phyloP scores from a whole-genome alignment of 2,329 filamentous ascomycete genomes.

The Ceratocystiopsis sp. region DNA sequence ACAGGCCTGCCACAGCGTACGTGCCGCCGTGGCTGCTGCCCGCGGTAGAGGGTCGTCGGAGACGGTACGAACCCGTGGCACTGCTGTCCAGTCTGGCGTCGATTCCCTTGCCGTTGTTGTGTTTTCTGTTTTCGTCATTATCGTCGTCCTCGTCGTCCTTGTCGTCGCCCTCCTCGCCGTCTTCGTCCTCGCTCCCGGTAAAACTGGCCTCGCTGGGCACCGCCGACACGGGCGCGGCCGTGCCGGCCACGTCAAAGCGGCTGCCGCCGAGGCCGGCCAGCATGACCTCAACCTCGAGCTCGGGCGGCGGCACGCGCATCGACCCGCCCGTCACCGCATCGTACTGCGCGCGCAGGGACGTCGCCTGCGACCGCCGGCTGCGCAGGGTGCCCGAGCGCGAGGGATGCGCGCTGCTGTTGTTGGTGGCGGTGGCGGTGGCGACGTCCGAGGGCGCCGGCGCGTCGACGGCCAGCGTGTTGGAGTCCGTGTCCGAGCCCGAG shows the following conservation, averaged over 20 bases:
- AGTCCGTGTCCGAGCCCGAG: background rate
- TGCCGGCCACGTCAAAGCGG: constrained; percentile 22
- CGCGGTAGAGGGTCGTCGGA: too few species aligned
- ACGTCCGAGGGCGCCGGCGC: background rate
- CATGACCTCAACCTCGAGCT: constrained; percentile 33
- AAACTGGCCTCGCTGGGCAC: constrained; percentile 26
- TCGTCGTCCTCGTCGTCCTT: constrained; percentile 2
- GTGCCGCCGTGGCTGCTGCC: too few species aligned
- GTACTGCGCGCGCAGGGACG: constrained; percentile 7
- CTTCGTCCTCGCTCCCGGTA: constrained; percentile 11
- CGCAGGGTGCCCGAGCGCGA: constrained; percentile 6
- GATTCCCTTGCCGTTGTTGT: too few species aligned
- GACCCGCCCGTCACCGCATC: constrained; percentile 11
- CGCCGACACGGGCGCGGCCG: constrained; percentile 29
- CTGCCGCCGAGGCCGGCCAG: constrained; percentile 30
- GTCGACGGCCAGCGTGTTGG: background rate
- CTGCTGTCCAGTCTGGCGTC: too few species aligned
- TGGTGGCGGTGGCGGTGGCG: background rate
- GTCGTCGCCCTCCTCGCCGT: constrained; percentile 2
- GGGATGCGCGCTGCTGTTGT: background rate
- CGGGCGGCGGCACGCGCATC: constrained; percentile 21
- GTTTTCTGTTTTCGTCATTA: constrained; percentile 1
- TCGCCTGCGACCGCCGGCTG: constrained; percentile 6
- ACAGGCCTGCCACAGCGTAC: background rate
- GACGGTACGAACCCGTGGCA: too few species aligned